Percentiles rank a stretch among this genome's conserved stretches.
Evolutionary conservation across 2,329 filamentous ascomycete genomes (phyloP).

Genomic region (Colletotrichum chrysophilum): DNA sequence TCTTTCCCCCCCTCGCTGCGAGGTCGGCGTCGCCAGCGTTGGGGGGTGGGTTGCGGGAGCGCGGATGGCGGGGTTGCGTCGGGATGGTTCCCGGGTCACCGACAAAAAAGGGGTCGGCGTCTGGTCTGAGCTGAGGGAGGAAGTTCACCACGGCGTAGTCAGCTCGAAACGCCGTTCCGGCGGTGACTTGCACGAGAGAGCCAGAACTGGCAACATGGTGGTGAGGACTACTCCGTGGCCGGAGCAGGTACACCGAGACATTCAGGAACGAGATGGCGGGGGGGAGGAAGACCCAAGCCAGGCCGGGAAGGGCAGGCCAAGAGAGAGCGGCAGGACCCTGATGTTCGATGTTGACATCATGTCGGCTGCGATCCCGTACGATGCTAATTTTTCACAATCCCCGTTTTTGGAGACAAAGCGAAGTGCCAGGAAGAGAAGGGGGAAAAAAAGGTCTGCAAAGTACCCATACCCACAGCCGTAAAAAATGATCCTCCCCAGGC

Average conservation of each 20-base stretch:
- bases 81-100: conserved; percentile 10
- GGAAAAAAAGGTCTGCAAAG: neutral
- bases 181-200: neutral
- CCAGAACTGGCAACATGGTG: no score
- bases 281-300: neutral
- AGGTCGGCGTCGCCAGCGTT: neutral
- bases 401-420: neutral
- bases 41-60: neutral
- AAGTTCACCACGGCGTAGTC: neutral
- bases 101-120: neutral
- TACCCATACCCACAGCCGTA: neutral
- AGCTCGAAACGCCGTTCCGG: neutral
- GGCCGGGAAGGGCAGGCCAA: neutral
- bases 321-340: neutral
- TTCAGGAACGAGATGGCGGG: neutral
- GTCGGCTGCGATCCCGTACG: neutral
- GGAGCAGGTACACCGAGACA: neutral
- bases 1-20: neutral
- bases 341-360: conserved; percentile 7
- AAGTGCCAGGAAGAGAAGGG: neutral
- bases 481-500: neutral
- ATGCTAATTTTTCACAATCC: neutral
- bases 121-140: neutral
- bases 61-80: neutral
- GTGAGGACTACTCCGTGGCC: neutral